These are phyloP conservation scores for Cephalotrichum gorgonifer DNA, from an alignment of 2,329 filamentous ascomycete species.

Conservation along the genomic window DNA sequence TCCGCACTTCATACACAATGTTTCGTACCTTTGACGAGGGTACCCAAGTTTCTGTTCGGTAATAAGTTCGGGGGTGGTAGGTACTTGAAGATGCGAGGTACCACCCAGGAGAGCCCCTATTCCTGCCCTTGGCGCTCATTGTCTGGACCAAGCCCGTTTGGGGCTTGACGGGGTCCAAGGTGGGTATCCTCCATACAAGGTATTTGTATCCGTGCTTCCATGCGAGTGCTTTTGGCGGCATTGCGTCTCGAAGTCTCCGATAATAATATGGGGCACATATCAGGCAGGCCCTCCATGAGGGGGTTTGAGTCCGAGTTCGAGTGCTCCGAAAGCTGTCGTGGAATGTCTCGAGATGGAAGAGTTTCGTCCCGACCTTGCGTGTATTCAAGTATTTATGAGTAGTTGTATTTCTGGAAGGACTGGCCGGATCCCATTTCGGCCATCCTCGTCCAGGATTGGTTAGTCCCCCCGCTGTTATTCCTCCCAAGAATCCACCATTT, in stretches of 20 bases:
- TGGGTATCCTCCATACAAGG: not conserved
- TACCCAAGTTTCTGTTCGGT: not conserved
- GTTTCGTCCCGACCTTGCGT: too few relatives aligned
- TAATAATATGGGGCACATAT: too few relatives aligned
- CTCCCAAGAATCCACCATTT: not conserved
- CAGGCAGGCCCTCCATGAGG: too few relatives aligned
- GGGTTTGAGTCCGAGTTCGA: too few relatives aligned
- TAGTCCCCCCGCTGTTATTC: not conserved
- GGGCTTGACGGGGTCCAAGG: not conserved
- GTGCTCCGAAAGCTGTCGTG: too few relatives aligned
- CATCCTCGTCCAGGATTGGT: not conserved
- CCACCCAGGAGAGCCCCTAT: not conserved
- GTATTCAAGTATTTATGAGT: too few relatives aligned
- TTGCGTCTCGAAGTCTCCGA: too few relatives aligned
- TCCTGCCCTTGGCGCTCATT: not conserved
- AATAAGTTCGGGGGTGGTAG: not conserved
- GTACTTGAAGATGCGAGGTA: not conserved
- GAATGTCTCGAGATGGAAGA: too few relatives aligned
- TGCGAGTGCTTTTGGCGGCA: too few relatives aligned
- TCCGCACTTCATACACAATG: not conserved
- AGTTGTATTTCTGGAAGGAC: not conserved
- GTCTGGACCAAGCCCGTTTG: not conserved
- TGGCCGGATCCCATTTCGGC: not conserved
- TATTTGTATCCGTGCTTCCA: not conserved
- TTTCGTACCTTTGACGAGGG: not conserved